Base-by-base conservation (phyloP, 2,329 filamentous ascomycete species). In the Pseudogymnoascus pannorum region DNA sequence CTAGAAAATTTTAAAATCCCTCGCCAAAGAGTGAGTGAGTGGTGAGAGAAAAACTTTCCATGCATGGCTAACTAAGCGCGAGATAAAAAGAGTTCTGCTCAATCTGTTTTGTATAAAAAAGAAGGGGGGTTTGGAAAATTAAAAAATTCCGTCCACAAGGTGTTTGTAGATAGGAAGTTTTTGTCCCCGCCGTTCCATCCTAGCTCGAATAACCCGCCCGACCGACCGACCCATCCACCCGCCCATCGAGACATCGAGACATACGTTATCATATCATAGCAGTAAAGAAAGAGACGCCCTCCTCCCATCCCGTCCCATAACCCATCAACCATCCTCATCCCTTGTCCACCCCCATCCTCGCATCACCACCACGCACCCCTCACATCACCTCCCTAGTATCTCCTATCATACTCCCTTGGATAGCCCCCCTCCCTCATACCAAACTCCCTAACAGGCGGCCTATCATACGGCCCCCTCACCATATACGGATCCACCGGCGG, bases 401-500 rank as follows among this genome's bases (percentile, higher is more conserved):
- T 36, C 33, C 33, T 36, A 36, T 36, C 33, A 36, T 36, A 36
- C 33, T 36, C 33, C 33, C 33, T 36, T 14, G 33, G 33, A 36
- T 36, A 36, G 12, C 33, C 33, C 33, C 14, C 33, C 12, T n/a
- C 33, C 33, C 33, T n/a, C 33, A 36, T 36, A 12, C 33, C 33
- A 36, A 36, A 36, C 33, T 36, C 33, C 33, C 33, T 36, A n/a
- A n/a, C 33, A 22, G 68, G 70, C 62, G 69, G 68, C 57, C 86
- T 67, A 65, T 83, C 79, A 66, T 86, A 86, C 2, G 68, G 67
- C 63, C 82, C 78, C 48, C 80, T 81, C 65, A 81, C 83, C 67
- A 75, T 77, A 68, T 87, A 87, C 57, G 83, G 82, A 63, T 87
- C 84, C 18, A 72, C n/a, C 40, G 70, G 69, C 26, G 72, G 80